Conservation (phyloP, 2,329 filamentous ascomycete species). For the Arthrobotrys pseudoclavata region DNA sequence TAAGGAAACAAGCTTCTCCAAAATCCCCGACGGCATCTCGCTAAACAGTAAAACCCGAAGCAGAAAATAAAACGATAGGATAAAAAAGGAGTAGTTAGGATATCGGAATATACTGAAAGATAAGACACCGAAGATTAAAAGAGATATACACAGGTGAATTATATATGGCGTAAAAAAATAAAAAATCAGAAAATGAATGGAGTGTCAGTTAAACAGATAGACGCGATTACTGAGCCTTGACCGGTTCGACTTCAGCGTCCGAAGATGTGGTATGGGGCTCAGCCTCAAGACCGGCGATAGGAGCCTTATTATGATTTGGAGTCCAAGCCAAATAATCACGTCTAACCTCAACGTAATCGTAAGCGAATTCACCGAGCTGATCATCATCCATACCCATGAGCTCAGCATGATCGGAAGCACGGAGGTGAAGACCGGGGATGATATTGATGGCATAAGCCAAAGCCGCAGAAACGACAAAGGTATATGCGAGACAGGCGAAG, state of each 20-base stretch:
- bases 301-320: constrained; percentile 67
- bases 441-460: constrained; percentile 82
- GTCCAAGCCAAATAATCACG: constrained; percentile 91
- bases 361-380: constrained; percentile 89
- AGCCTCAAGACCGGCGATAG: constrained; percentile 53
- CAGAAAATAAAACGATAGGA: constrained; percentile 11
- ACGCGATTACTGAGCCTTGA: constrained; percentile 31
- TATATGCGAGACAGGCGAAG: constrained; percentile 75
- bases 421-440: constrained; percentile 82
- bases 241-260: constrained; percentile 40
- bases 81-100: background rate
- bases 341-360: constrained; percentile 90
- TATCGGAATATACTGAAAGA: constrained; percentile 7
- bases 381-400: constrained; percentile 90
- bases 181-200: constrained; percentile 10
- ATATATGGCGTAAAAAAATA: background rate
- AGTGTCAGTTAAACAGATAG: constrained; percentile 1
- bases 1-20: constrained; percentile 17
- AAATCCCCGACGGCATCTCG: constrained; percentile 12
- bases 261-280: constrained; percentile 39
- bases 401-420: constrained; percentile 84
- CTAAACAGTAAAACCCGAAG: constrained; percentile 7
- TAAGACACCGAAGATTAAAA: constrained; percentile 19
- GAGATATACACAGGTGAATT: constrained; percentile 23
- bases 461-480: constrained; percentile 79